Evolutionary conservation across 2,329 filamentous ascomycete species (phyloP), one percentile per base, ranked within the genome.

Genomic region (Talaromyces atroroseus): DNA sequence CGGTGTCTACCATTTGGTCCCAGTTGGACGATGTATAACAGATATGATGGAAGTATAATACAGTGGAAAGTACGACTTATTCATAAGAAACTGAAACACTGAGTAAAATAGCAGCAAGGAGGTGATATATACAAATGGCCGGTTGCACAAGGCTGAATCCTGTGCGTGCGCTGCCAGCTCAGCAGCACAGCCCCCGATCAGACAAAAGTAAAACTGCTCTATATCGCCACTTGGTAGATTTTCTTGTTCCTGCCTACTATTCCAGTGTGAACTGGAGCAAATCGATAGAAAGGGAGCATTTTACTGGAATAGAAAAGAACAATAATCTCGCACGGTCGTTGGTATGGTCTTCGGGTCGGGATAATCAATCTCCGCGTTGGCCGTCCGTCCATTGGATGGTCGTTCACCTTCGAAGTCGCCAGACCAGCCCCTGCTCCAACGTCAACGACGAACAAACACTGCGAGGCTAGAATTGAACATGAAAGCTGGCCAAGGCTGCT

Each of bases 401-500:
- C n/a, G n/a, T n/a, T n/a, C n/a, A n/a, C n/a, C n/a, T n/a, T n/a
- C n/a, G n/a, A n/a, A n/a, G n/a, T n/a, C n/a, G n/a, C n/a, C n/a
- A n/a, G n/a, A n/a, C n/a, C n/a, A n/a, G n/a, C n/a, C n/a, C n/a
- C n/a, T n/a, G n/a, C n/a, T n/a, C n/a, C n/a, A n/a, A n/a, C n/a
- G n/a, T n/a, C n/a, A n/a, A n/a, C 24, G 7, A 26, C 24, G 24
- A 26, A 26, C 24, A 26, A 26, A 26, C 3, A 26, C 24, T 4
- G 24, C 24, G 24, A 4, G 24, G 24, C 24, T n/a, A n/a, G n/a
- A n/a, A 26, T 26, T 26, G 7, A 7, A 26, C 3, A 26, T 26
- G 24, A 26, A 5, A 21, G 45, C 52, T 21, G 32, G 44, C 36
- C 46, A 50, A 29, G 53, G 53, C 24, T 55, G 53, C 24, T 38